Base-by-base conservation (phyloP, 208 protist genomes). In the Leishmania aethiopica region DNA sequence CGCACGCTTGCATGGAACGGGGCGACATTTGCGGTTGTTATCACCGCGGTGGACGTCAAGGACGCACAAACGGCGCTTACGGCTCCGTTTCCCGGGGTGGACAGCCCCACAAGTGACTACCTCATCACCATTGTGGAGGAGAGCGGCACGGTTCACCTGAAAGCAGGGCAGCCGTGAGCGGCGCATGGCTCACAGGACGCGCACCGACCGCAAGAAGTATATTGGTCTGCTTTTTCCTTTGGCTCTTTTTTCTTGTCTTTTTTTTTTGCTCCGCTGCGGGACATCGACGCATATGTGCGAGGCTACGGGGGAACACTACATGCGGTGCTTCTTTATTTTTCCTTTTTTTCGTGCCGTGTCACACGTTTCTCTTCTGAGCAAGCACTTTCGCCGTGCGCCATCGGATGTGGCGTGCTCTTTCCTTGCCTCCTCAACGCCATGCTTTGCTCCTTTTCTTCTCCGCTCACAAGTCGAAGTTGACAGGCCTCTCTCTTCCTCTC, bases 41-140 rank as follows among this genome's bases (percentile, higher is more conserved):
- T 67, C 32, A 40, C 62, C 62, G n/a, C 62, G 3, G 19, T 40
- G 13, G 0, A 40, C 13, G 22, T 22, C 32, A 5, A 69, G 28
- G 32, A 40, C 5, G 4, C 62, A 15, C 32, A 37, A 8, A 2
- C 62, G 10, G 32, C 32, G n/a, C 83, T 91, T 60, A 77, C 74
- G 15, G 83, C 84, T 0, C 90, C 90, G 13, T 91, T 93, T 37
- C 78, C 79, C 1, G 78, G 78, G 19, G 87, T 91, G 28, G n/a
- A 67, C 32, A 77, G 81, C 47, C 90, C 90, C 7, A 86, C 80
- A 1, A 86, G 81, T 45, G 73, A 89, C 53, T 93, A 91, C 75
- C 28, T 28, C 2, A 35, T 93, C 11, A 79, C 90, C 60, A 84
- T 93, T 60, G 74, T 84, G 35, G 51, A 59, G 15, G 76, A 77